phyloP scores from a whole-genome alignment of 2,329 filamentous ascomycete species.

The Trichoderma gracile region DNA sequence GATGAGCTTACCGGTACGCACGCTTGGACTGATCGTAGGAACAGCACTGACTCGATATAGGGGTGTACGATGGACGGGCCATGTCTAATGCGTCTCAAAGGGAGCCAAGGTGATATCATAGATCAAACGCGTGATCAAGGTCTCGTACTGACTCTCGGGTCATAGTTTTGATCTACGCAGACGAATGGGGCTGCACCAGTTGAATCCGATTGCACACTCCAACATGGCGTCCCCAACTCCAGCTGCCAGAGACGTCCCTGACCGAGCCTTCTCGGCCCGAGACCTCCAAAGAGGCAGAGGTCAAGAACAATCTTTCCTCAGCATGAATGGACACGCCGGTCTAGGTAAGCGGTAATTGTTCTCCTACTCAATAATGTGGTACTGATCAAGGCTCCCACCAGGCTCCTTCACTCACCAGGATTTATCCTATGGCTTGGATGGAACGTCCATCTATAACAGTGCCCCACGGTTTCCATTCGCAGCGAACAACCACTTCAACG shows the following conservation, averaged over 20 bases:
- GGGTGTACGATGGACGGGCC: conserved; percentile 31
- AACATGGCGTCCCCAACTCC: conserved; percentile 43
- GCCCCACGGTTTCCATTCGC: conserved; percentile 36
- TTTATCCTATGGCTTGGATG: conserved; percentile 35
- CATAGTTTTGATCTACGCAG: conserved; percentile 38
- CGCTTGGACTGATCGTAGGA: not conserved
- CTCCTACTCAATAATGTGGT: not conserved
- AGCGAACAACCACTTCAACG: conserved; percentile 31
- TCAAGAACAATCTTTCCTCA: conserved; percentile 26
- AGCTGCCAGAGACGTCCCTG: conserved; percentile 34
- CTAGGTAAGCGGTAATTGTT: conserved; percentile 27
- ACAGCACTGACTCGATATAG: conserved; percentile 31
- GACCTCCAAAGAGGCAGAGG: conserved; percentile 31
- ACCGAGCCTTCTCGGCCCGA: conserved; percentile 32
- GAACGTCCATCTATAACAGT: conserved; percentile 37
- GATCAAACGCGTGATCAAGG: not conserved
- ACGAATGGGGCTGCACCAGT: conserved; percentile 39
- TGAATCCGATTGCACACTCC: conserved; percentile 43
- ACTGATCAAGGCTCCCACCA: conserved; percentile 23
- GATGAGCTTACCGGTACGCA: conserved; percentile 33
- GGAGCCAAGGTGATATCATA: conserved; percentile 33
- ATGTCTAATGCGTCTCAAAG: conserved; percentile 30
- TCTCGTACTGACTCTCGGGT: not conserved
- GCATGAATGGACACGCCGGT: conserved; percentile 23
- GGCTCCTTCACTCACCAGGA: conserved; percentile 35